Evolutionary conservation across 2,329 filamentous ascomycete genomes (phyloP), one percentile per base, ranked within the genome.

Genomic region (Acarospora socialis): DNA sequence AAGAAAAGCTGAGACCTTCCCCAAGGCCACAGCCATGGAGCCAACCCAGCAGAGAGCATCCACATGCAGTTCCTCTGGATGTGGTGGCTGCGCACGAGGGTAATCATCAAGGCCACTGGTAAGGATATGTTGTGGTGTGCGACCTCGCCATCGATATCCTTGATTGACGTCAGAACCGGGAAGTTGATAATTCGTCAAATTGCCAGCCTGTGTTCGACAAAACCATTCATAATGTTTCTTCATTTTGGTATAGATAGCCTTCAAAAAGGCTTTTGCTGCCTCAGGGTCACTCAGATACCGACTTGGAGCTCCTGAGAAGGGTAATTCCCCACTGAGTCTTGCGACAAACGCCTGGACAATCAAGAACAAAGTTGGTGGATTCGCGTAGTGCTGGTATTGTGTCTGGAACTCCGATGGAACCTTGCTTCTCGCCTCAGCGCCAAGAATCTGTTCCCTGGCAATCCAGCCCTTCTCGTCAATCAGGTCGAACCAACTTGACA

Each of bases 391-490:
- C n/a, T 81, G 81, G 47, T 87, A 90, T 48, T 90, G 81, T 7
- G 79, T 68, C 49, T 86, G 81, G 51, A 90, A 90, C 54, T 87
- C 80, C 5, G 63, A 52, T 0, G 81, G 81, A 2, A 92, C 81
- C 54, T 86, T 90, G 63, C 74, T 84, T 38, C 81, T 70, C 21
- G 82, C 81, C 57, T 92, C 81, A 2, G 67, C 56, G 3, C 81
- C 81, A 4, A 92, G 68, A 36, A 90, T 90, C 57, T 87, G 80
- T 57, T 92, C 81, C 27, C 82, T 74, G 1, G 72, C 77, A 46
- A 92, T 90, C 81, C 81, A 92, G 35, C 81, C 82, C 48, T 90
- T 79, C 2, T 81, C 76, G 41, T 92, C 81, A 67, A 87, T 84
- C 12, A 83, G 69, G 42, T 74, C 78, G 58, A 82, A 86, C 82